Evolutionary conservation across 768 basidiomycete genomes (phyloP).

Genomic region (Pleurotus salmoneostramineus): DNA sequence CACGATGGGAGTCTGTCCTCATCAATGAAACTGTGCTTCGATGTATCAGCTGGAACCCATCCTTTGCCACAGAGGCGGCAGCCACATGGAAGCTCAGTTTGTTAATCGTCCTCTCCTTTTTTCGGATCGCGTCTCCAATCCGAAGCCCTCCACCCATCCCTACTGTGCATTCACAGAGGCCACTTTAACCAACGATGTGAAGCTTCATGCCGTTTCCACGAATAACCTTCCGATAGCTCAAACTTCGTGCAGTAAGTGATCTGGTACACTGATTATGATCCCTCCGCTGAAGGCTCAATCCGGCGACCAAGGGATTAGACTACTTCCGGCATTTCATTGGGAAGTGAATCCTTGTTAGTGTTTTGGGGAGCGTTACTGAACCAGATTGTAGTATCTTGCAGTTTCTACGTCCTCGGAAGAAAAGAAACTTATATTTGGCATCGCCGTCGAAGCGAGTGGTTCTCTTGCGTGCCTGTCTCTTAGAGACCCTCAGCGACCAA

Average conservation of each 20-base stretch:
- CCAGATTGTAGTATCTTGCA: too few relatives aligned
- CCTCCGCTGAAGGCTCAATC: background rate
- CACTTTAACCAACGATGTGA: background rate
- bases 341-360: background rate
- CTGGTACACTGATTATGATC: background rate
- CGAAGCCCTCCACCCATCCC: conserved; percentile 5
- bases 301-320: background rate
- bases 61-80: background rate
- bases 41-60: background rate
- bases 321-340: conserved; percentile 2
- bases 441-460: too few relatives aligned
- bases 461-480: background rate
- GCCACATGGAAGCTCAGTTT: background rate
- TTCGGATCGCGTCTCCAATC: background rate
- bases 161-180: background rate
- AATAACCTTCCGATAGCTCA: background rate
- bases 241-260: too few relatives aligned
- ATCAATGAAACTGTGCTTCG: conserved; percentile 9
- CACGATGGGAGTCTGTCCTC: background rate
- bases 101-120: background rate
- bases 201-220: background rate
- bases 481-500: background rate
- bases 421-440: too few relatives aligned
- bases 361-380: background rate
- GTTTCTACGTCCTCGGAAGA: too few relatives aligned